phyloP scores from a whole-genome alignment of 2,329 filamentous ascomycete species.

The Pseudogymnoascus verrucosus region DNA sequence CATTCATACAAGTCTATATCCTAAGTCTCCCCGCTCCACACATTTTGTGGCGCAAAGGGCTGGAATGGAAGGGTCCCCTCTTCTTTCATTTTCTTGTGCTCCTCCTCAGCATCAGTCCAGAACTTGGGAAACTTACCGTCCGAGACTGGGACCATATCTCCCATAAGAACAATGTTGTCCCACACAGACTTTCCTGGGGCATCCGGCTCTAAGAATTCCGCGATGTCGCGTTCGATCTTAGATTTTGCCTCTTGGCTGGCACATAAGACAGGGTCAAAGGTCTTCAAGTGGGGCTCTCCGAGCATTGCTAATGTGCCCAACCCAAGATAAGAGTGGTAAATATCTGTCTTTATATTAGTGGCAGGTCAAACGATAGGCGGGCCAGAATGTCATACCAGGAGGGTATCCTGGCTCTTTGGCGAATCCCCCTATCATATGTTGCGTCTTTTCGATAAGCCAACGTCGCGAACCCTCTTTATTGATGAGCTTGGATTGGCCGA shows the following conservation, averaged over 20 bases:
- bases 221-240: conserved; percentile 34
- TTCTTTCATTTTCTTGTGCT: conserved; percentile 4
- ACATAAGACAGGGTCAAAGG: conserved; percentile 68
- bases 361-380: neutral
- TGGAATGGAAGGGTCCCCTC: neutral
- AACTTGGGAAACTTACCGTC: neutral
- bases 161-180: neutral
- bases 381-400: conserved; percentile 44
- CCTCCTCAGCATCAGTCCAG: neutral
- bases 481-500: conserved; percentile 50
- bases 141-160: neutral
- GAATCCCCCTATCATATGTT: conserved; percentile 79
- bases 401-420: conserved; percentile 60
- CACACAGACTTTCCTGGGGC: neutral
- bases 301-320: conserved; percentile 71
- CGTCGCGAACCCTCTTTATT: conserved; percentile 53
- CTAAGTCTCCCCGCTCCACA: conserved; percentile 2
- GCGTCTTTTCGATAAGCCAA: conserved; percentile 78
- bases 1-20: neutral
- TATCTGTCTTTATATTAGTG: conserved; percentile 37
- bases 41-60: conserved; percentile 1
- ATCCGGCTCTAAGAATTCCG: conserved; percentile 8
- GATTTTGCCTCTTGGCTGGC: conserved; percentile 54
- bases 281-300: conserved; percentile 59
- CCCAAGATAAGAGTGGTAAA: conserved; percentile 86